phyloP scores from a whole-genome alignment of 805 yeast genomes.

The Cyberlindnera euphorbiae region DNA sequence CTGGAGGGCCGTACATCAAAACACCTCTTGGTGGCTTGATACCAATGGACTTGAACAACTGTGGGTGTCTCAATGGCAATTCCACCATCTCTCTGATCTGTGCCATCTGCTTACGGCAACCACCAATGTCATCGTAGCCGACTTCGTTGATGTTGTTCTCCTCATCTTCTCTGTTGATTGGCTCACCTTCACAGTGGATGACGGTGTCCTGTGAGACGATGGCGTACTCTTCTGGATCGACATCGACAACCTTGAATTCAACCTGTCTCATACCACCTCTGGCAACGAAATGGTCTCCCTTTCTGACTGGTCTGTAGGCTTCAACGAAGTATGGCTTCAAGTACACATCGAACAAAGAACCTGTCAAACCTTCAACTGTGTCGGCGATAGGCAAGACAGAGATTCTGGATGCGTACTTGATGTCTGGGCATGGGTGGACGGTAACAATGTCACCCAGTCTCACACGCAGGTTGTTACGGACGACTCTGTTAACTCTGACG shows the following conservation, averaged over 20 bases:
- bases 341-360: conserved; percentile 92
- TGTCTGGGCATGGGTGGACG: conserved; percentile 94
- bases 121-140: conserved; percentile 98
- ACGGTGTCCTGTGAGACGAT: conserved; percentile 98
- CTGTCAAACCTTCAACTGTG: conserved; percentile 96
- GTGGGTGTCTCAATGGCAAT: conserved; percentile 97
- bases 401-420: conserved; percentile 93
- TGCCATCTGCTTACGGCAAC: conserved; percentile 99
- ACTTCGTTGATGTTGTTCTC: conserved; percentile 95
- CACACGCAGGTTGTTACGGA: conserved; percentile 90
- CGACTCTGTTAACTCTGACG: conserved; percentile 91
- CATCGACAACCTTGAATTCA: conserved; percentile 96
- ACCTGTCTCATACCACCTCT: conserved; percentile 99
- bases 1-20: conserved; percentile 98
- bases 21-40: conserved; percentile 99
- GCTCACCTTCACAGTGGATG: conserved; percentile 98
- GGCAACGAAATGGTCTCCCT: conserved; percentile 93
- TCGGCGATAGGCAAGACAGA: conserved; percentile 96
- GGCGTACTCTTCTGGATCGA: conserved; percentile 95
- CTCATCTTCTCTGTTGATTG: conserved; percentile 96
- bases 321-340: conserved; percentile 97
- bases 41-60: conserved; percentile 95
- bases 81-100: conserved; percentile 98
- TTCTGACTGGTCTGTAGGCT: conserved; percentile 97
- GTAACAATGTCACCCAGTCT: conserved; percentile 91